Conservation (phyloP, 1,284 basidiomycete genomes). For the Mycena citricolor region DNA sequence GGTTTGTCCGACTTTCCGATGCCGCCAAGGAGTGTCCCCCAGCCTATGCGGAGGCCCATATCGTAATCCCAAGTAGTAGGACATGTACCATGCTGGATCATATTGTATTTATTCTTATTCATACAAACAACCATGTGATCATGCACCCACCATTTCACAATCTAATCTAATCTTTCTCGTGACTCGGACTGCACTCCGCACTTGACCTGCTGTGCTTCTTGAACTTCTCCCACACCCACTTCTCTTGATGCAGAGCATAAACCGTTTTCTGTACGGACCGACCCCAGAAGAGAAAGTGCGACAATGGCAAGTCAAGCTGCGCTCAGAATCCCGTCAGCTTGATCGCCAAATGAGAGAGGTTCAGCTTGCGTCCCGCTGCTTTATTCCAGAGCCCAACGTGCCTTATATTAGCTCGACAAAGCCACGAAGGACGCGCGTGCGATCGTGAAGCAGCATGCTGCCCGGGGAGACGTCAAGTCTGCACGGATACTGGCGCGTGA, state of each 20-base stretch:
- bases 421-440: constrained; percentile 81
- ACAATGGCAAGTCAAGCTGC: constrained; percentile 85
- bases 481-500: constrained; percentile 91
- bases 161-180: no score
- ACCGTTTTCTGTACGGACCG: constrained; percentile 91
- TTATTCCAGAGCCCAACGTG: constrained; percentile 18
- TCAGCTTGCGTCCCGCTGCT: constrained; percentile 33
- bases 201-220: no score
- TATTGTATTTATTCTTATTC: constrained; percentile 11
- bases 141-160: no score
- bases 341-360: constrained; percentile 95
- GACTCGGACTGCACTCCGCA: no score
- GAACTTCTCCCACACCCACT: no score
- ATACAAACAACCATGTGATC: no score
- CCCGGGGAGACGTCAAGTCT: constrained; percentile 90
- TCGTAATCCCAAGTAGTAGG: constrained; percentile 5
- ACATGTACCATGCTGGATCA: constrained; percentile 12
- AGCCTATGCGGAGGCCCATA: background rate
- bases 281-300: constrained; percentile 90
- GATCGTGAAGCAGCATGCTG: constrained; percentile 87
- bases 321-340: constrained; percentile 75
- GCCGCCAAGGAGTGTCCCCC: constrained; percentile 6
- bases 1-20: constrained; percentile 32
- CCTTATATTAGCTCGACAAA: constrained; percentile 73
- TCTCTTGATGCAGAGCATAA: constrained; percentile 90